A percentile compares a stretch with the other conserved stretches of the same genome.
Conservation (phyloP, 2,329 filamentous ascomycete genomes). For the Fusarium praegraminearum region DNA sequence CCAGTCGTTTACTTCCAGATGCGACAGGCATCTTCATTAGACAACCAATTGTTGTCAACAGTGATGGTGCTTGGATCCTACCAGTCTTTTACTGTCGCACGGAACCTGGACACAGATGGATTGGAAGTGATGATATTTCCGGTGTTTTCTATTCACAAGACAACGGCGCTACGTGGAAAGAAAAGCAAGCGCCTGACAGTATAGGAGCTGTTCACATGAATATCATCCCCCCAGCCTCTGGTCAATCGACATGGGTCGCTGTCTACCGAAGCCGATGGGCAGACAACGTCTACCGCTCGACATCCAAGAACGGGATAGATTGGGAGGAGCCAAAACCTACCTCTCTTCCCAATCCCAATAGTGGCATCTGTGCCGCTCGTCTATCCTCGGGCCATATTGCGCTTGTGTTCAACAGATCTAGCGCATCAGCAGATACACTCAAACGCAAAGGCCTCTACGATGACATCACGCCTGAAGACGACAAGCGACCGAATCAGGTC, state of each 20-base stretch:
- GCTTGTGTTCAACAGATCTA: constrained; percentile 58
- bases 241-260: constrained; percentile 49
- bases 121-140: constrained; percentile 59
- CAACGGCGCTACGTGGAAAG: constrained; percentile 55
- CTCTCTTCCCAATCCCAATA: constrained; percentile 58
- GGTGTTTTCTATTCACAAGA: constrained; percentile 54
- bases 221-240: constrained; percentile 48
- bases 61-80: constrained; percentile 55
- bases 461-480: constrained; percentile 57
- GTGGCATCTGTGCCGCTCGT: constrained; percentile 55
- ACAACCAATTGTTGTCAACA: constrained; percentile 55
- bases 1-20: constrained; percentile 50
- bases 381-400: constrained; percentile 53
- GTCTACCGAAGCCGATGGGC: constrained; percentile 60
- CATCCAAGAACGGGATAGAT: constrained; percentile 54
- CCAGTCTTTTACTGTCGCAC: constrained; percentile 59
- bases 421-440: constrained; percentile 48
- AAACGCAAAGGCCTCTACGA: constrained; percentile 58
- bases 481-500: constrained; percentile 55
- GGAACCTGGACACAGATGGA: constrained; percentile 56
- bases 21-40: constrained; percentile 56
- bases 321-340: constrained; percentile 55
- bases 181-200: constrained; percentile 53
- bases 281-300: constrained; percentile 57
- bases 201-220: constrained; percentile 60